Evolutionary conservation across 2,329 filamentous ascomycete species (phyloP).

Genomic region (Chalaropsis ovoidea): DNA sequence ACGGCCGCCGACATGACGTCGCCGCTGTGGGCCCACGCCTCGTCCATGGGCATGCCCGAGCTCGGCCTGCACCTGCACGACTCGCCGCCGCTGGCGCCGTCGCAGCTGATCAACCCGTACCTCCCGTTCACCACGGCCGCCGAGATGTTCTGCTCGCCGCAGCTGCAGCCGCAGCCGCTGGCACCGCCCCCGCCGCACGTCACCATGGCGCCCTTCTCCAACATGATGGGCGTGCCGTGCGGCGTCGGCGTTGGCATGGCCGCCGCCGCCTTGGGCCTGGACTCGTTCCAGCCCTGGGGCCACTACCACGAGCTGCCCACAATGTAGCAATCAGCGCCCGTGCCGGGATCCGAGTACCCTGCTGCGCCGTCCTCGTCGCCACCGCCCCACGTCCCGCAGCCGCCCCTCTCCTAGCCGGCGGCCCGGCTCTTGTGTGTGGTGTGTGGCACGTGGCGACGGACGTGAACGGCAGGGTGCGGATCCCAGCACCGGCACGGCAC

Average conservation of each 20-base stretch:
- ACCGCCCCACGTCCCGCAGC: not conserved
- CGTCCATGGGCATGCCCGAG: constrained; percentile 59
- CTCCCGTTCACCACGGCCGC: constrained; percentile 57
- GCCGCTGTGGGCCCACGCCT: constrained; percentile 20
- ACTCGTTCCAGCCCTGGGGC: constrained; percentile 54
- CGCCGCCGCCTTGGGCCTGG: constrained; percentile 26
- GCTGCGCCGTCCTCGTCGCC: constrained; percentile 36
- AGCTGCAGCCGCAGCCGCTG: constrained; percentile 36
- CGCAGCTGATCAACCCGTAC: constrained; percentile 21
- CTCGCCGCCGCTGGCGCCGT: constrained; percentile 49
- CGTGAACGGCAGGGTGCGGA: not conserved
- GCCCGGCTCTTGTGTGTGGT: not conserved
- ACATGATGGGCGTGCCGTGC: constrained; percentile 76
- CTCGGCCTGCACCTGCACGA: constrained; percentile 52
- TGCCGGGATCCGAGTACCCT: constrained; percentile 37
- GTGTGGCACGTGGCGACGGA: not conserved
- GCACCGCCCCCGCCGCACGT: constrained; percentile 60
- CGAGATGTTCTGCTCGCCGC: constrained; percentile 63
- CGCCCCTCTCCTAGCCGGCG: not conserved
- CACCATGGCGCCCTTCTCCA: constrained; percentile 69
- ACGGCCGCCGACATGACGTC: constrained; percentile 16
- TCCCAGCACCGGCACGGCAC: constrained; percentile 3
- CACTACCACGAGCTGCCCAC: constrained; percentile 72
- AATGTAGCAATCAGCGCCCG: constrained; percentile 62
- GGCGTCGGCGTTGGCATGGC: constrained; percentile 7